Conservation (phyloP, 2,329 filamentous ascomycete genomes). For the Penicillium hordei region DNA sequence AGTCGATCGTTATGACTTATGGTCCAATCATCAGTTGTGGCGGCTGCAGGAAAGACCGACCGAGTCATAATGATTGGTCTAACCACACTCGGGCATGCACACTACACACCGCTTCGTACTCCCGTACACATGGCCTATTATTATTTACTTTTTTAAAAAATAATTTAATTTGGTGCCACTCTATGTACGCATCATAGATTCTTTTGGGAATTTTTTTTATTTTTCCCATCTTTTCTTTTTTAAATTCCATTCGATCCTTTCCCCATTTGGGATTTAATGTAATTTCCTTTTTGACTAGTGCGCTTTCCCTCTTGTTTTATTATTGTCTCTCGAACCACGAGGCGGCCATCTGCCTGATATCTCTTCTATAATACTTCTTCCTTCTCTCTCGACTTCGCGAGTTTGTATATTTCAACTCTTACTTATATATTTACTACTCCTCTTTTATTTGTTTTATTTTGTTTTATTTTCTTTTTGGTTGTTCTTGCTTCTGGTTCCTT, state of each 20-base stretch:
- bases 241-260: conserved; percentile 11
- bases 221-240: conserved; percentile 21
- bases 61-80: conserved; percentile 6
- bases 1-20: conserved; percentile 7
- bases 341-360: conserved; percentile 37
- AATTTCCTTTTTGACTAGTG: conserved; percentile 7
- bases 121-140: conserved; percentile 8
- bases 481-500: not conserved
- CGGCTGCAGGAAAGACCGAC: conserved; percentile 5
- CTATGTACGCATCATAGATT: conserved; percentile 12
- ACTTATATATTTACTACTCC: not conserved
- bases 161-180: not conserved
- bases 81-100: not conserved
- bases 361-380: conserved; percentile 42
- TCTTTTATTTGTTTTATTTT: conserved; percentile 3
- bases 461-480: conserved; percentile 8
- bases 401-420: not conserved
- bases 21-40: conserved; percentile 8
- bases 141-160: not conserved
- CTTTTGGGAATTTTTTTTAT: conserved; percentile 1
- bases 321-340: conserved; percentile 16
- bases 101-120: conserved; percentile 11
- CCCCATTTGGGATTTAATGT: conserved; percentile 12
- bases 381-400: conserved; percentile 25
- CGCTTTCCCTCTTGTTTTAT: not conserved